Percentiles rank a stretch among this genome's conserved stretches.
phyloP scores from a whole-genome alignment of 2,329 filamentous ascomycete species.

The Fusarium sp. region DNA sequence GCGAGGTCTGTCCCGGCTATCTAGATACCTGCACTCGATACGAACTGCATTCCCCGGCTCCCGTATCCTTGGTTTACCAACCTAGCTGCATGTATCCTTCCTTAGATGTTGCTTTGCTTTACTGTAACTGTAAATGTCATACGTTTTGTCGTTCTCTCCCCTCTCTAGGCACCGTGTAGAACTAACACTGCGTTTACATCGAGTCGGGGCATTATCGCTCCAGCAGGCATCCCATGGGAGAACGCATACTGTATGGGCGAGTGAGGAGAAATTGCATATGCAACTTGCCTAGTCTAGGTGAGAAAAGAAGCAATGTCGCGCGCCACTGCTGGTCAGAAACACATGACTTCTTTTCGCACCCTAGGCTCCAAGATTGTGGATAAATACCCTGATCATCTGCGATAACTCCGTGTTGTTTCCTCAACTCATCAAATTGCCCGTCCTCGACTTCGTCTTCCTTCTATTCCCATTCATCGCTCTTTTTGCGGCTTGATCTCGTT shows the following conservation, averaged over 20 bases:
- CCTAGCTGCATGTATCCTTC: too few species aligned
- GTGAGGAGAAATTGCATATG: neutral
- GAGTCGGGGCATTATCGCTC: neutral
- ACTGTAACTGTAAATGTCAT: neutral
- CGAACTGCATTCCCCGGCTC: neutral
- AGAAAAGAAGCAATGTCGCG: neutral
- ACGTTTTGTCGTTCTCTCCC: neutral
- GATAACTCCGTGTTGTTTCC: neutral
- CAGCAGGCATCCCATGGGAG: neutral
- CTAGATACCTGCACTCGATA: neutral
- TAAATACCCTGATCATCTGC: neutral
- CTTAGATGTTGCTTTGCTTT: too few species aligned
- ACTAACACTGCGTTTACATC: neutral
- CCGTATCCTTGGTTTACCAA: fast-evolving
- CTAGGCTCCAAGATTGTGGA: neutral
- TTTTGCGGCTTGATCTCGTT: neutral
- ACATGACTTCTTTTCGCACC: neutral
- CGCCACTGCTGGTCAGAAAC: neutral
- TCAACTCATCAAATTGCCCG: neutral
- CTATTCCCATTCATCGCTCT: neutral
- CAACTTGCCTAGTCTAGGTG: neutral
- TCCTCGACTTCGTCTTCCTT: neutral
- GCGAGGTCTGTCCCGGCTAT: neutral
- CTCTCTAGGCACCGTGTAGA: neutral
- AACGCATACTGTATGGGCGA: neutral